A percentile compares a stretch with the other conserved stretches of the same genome.
Evolutionary conservation across 139 green algal genomes (phyloP).

Genomic region (Nannochloris sp.): DNA sequence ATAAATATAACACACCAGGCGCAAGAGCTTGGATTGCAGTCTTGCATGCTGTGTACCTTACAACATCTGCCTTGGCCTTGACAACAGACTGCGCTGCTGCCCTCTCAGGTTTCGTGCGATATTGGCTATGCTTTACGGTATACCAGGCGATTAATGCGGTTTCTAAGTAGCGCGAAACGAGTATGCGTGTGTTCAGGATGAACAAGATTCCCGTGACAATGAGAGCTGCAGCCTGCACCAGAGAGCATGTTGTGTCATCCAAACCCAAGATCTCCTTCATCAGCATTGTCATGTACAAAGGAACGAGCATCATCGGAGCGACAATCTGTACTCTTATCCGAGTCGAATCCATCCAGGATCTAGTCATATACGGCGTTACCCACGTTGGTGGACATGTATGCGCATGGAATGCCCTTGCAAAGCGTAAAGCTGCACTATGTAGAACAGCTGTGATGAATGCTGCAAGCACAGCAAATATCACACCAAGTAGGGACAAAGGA

Average conservation of each 20-base stretch:
- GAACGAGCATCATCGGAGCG: background rate
- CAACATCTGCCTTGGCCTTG: conserved; percentile 10
- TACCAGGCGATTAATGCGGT: conserved; percentile 18
- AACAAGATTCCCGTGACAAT: background rate
- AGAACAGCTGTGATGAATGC: conserved; percentile 14
- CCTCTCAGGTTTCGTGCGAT: conserved; percentile 4
- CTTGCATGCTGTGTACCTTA: background rate
- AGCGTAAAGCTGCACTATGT: conserved; percentile 12
- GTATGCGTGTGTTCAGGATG: background rate
- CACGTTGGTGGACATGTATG: conserved; percentile 4
- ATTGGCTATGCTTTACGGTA: conserved; percentile 19
- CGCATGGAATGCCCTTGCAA: conserved; percentile 9
- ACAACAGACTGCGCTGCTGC: conserved; percentile 5
- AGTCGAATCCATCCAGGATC: background rate
- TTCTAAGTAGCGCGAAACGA: conserved; percentile 23
- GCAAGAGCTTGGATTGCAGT: background rate
- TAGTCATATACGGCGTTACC: background rate
- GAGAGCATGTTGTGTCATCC: background rate
- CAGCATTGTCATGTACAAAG: background rate
- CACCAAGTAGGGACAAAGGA: conserved; percentile 2
- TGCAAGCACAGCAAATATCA: conserved; percentile 1
- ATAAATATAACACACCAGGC: background rate
- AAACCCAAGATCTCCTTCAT: background rate
- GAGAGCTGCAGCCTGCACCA: conserved; percentile 1
- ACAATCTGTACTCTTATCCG: conserved; percentile 12